Evolutionary conservation across 164 flowering plant species (phyloP).

Genomic region (Stephania japonica): DNA sequence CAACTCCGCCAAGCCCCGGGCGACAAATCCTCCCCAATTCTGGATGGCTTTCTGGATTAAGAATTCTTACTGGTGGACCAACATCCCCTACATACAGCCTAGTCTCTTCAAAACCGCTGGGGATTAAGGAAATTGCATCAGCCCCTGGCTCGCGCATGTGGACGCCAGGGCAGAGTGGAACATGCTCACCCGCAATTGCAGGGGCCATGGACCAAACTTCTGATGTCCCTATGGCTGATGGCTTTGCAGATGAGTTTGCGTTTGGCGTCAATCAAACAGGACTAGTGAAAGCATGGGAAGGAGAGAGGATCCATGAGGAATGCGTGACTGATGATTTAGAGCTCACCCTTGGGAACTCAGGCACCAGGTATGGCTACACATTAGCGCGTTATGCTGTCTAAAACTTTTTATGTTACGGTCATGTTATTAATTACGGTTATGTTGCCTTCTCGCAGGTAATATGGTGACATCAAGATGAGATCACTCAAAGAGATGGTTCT

Average conservation of each 20-base stretch:
- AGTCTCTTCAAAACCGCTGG: constrained; percentile 66
- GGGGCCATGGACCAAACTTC: constrained; percentile 52
- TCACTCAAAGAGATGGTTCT: neutral
- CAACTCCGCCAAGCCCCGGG: constrained; percentile 81
- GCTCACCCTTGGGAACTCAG: constrained; percentile 81
- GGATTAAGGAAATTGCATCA: constrained; percentile 40
- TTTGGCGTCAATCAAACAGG: constrained; percentile 60
- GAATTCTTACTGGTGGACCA: constrained; percentile 25
- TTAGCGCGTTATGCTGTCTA: neutral
- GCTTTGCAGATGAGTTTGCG: constrained; percentile 80
- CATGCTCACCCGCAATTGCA: constrained; percentile 81
- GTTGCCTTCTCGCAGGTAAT: constrained; percentile 24
- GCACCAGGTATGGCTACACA: constrained; percentile 41
- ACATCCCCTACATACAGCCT: constrained; percentile 66
- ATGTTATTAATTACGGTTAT: constrained; percentile 4
- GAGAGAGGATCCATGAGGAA: constrained; percentile 94
- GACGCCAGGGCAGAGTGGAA: constrained; percentile 97
- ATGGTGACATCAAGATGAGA: constrained; percentile 4
- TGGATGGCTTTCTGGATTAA: constrained; percentile 48
- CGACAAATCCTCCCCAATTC: constrained; percentile 63
- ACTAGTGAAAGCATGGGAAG: constrained; percentile 95
- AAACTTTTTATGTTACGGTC: neutral
- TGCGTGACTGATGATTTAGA: constrained; percentile 85
- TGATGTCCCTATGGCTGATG: constrained; percentile 82
- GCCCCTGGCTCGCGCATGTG: constrained; percentile 73